phyloP scores from a whole-genome alignment of 202 grass and related monocot genomes.

The Elaeis oleifera region DNA sequence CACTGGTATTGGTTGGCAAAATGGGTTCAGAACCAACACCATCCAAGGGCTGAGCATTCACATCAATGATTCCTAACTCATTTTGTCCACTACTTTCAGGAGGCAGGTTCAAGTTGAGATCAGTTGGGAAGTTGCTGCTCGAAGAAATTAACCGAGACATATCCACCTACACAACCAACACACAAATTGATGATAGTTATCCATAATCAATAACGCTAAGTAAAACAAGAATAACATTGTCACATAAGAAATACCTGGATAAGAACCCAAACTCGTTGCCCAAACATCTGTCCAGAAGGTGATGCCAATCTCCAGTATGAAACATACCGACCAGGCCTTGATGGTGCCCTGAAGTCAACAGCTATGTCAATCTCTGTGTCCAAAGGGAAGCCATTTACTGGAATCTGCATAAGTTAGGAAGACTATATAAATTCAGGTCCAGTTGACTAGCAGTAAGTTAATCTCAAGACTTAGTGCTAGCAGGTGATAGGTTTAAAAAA shows the following conservation, averaged over 20 bases:
- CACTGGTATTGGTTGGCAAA: not conserved
- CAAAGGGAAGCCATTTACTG: slow-evolving; percentile 30
- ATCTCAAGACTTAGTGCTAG: no score
- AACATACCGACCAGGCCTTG: slow-evolving; percentile 55
- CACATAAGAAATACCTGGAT: slow-evolving; percentile 45
- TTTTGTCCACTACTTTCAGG: slow-evolving; percentile 20
- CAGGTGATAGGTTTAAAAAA: no score
- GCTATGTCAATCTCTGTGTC: slow-evolving; percentile 45
- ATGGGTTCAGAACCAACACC: slow-evolving; percentile 1
- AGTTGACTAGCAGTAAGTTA: no score
- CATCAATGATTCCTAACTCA: slow-evolving; percentile 30
- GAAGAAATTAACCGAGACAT: slow-evolving; percentile 5
- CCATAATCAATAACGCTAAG: no score
- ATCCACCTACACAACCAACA: slow-evolving; percentile 42
- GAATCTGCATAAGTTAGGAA: slow-evolving; percentile 38
- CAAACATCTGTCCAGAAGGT: slow-evolving; percentile 58
- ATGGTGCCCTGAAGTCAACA: slow-evolving; percentile 56
- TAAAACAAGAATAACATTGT: slow-evolving; percentile 3
- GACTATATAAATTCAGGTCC: no score
- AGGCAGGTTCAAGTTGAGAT: slow-evolving; percentile 40
- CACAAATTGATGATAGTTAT: no score
- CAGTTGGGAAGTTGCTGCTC: slow-evolving; percentile 16
- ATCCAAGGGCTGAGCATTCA: slow-evolving; percentile 30
- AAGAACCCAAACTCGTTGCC: slow-evolving; percentile 70
- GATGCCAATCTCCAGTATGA: slow-evolving; percentile 80